A percentile compares a stretch with the other conserved stretches of the same genome.
phyloP scores from a whole-genome alignment of 139 green algal genomes.

The Picochlorum costavermella region DNA sequence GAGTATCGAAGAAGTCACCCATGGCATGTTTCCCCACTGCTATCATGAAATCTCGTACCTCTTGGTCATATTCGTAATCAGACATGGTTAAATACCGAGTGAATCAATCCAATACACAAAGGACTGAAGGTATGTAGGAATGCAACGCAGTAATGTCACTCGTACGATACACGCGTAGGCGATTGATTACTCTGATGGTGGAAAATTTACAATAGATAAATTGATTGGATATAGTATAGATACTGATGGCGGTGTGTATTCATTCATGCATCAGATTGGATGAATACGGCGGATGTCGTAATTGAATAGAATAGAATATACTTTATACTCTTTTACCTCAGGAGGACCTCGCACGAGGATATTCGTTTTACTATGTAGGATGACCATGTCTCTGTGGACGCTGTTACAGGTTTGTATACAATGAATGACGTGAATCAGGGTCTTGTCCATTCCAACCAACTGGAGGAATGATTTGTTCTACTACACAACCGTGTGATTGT shows the following conservation, averaged over 20 bases:
- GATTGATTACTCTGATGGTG: no score
- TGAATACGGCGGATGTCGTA: no score
- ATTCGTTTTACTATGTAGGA: neutral
- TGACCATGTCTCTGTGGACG: constrained; percentile 73
- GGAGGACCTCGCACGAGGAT: neutral
- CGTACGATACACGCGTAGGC: no score
- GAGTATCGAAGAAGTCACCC: neutral
- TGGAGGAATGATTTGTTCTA: neutral
- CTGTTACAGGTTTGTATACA: constrained; percentile 52
- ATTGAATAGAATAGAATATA: no score
- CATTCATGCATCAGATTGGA: no score
- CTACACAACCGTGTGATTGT: neutral
- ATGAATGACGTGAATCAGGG: neutral
- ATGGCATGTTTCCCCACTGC: neutral
- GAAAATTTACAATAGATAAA: no score
- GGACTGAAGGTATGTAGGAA: no score
- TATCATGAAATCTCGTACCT: neutral
- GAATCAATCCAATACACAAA: no score
- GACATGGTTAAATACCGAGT: neutral
- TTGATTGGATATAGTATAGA: no score
- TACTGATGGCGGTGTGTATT: no score
- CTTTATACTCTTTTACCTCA: no score
- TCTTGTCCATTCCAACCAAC: neutral
- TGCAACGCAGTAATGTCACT: no score
- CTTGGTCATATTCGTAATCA: constrained; percentile 3